phyloP scores from a whole-genome alignment of 352 stramenopile genomes.

The Peronospora destructor region DNA sequence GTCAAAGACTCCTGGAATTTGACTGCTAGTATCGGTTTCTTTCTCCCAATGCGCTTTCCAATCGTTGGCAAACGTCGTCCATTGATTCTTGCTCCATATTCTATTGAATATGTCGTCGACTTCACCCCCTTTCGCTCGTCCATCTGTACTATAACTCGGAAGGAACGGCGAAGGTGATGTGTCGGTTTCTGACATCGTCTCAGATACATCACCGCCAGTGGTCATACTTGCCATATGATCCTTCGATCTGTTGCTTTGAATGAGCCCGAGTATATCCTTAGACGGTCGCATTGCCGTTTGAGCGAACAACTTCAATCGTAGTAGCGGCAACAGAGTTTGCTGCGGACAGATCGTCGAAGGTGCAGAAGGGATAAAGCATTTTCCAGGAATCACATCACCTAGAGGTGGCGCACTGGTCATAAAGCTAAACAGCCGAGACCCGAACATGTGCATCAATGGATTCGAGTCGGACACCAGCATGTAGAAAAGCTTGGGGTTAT shows the following conservation, averaged over 20 bases:
- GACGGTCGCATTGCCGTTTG: constrained; percentile 34
- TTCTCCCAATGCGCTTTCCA: constrained; percentile 46
- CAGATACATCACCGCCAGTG: neutral
- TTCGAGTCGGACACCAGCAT: constrained; percentile 71
- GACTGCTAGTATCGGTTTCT: constrained; percentile 35
- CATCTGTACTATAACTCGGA: constrained; percentile 10
- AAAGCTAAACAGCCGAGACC: constrained; percentile 66
- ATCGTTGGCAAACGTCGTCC: constrained; percentile 30
- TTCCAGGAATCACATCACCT: constrained; percentile 32
- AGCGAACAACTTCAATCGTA: constrained; percentile 45
- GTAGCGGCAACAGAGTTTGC: constrained; percentile 35
- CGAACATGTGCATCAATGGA: constrained; percentile 70
- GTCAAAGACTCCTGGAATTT: constrained; percentile 30
- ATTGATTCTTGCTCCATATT: constrained; percentile 49
- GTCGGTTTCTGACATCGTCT: constrained; percentile 14
- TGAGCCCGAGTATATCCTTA: constrained; percentile 39
- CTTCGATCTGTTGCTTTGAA: constrained; percentile 28
- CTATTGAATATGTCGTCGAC: constrained; percentile 14
- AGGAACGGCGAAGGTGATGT: constrained; percentile 13
- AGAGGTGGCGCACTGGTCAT: constrained; percentile 47
- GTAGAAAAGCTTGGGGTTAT: constrained; percentile 69
- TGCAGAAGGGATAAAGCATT: constrained; percentile 49
- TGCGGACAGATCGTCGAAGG: constrained; percentile 28
- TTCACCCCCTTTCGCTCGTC: constrained; percentile 11
- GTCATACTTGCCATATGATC: neutral